Percentiles rank a stretch among this genome's conserved stretches.
Conservation (phyloP, 2,329 filamentous ascomycete genomes). For the Beauveria caledonica region DNA sequence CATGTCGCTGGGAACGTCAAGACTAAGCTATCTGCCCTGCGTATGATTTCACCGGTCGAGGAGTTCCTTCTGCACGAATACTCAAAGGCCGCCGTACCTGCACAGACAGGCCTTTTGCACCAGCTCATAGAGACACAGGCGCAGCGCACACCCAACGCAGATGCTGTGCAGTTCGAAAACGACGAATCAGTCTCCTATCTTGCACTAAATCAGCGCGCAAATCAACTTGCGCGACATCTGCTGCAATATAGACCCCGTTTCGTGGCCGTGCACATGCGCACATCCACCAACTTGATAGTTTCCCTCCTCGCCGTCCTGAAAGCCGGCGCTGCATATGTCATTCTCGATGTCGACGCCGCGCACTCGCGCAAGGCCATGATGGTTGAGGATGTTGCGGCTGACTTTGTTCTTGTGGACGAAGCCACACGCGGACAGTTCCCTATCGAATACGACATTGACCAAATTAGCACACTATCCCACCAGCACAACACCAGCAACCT, state of each 20-base stretch:
- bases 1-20: not conserved
- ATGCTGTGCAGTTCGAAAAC: not conserved
- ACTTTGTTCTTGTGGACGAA: not conserved
- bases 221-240: not conserved
- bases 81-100: not conserved
- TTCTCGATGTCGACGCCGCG: conserved; percentile 10
- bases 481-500: not conserved
- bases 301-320: conserved; percentile 2
- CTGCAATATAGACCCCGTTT: not conserved
- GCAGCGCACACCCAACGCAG: not conserved
- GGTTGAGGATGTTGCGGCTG: not conserved
- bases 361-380: not conserved
- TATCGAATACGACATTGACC: not conserved
- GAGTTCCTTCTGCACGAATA: not conserved
- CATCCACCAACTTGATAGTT: not conserved
- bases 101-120: not conserved
- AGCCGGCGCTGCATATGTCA: conserved; percentile 14
- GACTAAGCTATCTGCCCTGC: not conserved
- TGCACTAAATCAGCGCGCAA: not conserved
- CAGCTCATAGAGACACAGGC: not conserved
- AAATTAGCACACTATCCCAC: not conserved
- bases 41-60: not conserved
- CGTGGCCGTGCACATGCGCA: not conserved
- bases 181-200: not conserved
- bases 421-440: not conserved